Evolutionary conservation across 2,329 filamentous ascomycete genomes (phyloP).

Genomic region (Claviceps sp.): DNA sequence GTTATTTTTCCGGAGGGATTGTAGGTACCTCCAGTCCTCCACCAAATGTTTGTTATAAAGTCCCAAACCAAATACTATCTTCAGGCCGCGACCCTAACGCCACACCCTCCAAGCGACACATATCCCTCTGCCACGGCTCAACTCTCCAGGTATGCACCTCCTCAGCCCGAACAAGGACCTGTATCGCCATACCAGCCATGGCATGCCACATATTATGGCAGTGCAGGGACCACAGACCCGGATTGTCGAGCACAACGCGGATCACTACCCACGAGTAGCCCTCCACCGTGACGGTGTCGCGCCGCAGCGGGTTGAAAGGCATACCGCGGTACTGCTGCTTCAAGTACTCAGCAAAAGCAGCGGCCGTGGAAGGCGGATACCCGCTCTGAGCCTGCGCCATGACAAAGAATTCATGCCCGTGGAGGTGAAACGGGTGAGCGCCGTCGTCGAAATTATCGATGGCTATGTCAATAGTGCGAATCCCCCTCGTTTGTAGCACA

Average conservation of each 20-base stretch:
- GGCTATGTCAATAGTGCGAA: constrained; percentile 40
- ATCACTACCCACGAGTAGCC: constrained; percentile 42
- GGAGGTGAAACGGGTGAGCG: constrained; percentile 37
- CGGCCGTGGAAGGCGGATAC: constrained; percentile 18
- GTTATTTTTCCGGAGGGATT: too few species aligned
- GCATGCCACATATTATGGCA: constrained; percentile 47
- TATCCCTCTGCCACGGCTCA: constrained; percentile 9
- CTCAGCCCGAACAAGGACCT: constrained; percentile 29
- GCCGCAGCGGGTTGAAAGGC: constrained; percentile 19
- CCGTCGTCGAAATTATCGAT: constrained; percentile 47
- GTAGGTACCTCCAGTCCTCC: too few species aligned
- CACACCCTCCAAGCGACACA: constrained; percentile 19
- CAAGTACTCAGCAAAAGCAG: constrained; percentile 14
- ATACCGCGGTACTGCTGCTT: constrained; percentile 4
- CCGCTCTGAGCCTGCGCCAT: constrained; percentile 18
- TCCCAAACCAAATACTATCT: constrained; percentile 25
- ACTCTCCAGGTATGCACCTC: constrained; percentile 15
- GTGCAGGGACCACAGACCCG: constrained; percentile 44
- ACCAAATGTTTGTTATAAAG: constrained; percentile 7
- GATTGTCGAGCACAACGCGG: constrained; percentile 41
- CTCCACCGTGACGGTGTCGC: constrained; percentile 36
- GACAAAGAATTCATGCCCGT: constrained; percentile 45
- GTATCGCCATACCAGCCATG: constrained; percentile 46
- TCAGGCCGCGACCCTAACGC: constrained; percentile 19
- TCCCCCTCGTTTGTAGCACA: constrained; percentile 35